phyloP scores from a whole-genome alignment of 805 yeast genomes.

The Candida dajiaensis region DNA sequence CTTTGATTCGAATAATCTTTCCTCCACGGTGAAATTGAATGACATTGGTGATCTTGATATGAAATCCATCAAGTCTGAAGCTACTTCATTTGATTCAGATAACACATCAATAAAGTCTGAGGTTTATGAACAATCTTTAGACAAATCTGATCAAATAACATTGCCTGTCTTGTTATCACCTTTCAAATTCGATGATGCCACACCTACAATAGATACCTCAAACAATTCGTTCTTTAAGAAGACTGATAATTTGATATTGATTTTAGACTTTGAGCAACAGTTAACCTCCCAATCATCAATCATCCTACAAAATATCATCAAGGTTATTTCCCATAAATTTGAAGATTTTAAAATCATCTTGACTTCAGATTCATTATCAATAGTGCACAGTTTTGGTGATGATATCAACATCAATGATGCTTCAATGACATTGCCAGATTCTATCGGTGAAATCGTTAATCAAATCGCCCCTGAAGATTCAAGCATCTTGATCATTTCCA shows the following conservation, averaged over 20 bases:
- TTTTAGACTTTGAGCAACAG: conserved; percentile 14
- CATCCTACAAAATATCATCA: conserved; percentile 18
- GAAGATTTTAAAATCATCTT: conserved; percentile 11
- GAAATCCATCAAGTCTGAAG: neutral
- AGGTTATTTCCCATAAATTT: conserved; percentile 14
- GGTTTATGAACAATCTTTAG: neutral
- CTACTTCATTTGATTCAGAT: neutral
- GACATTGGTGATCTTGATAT: neutral
- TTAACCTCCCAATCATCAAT: conserved; percentile 3
- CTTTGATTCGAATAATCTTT: conserved; percentile 25
- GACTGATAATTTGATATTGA: conserved; percentile 11
- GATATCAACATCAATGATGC: neutral
- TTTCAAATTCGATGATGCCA: conserved; percentile 6
- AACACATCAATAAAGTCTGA: neutral
- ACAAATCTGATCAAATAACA: conserved; percentile 9
- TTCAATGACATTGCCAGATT: neutral
- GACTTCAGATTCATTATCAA: conserved; percentile 1
- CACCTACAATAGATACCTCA: conserved; percentile 5
- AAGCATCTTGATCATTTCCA: conserved; percentile 14
- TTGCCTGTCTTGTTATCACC: conserved; percentile 22
- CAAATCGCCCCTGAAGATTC: conserved; percentile 1
- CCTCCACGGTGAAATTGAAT: conserved; percentile 26
- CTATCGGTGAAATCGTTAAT: neutral
- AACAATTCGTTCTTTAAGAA: conserved; percentile 5
- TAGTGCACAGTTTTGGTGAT: neutral